A percentile compares a stretch with the other conserved stretches of the same genome.
phyloP scores from a whole-genome alignment of 352 stramenopile species.

The Phytophthora nicotianae region DNA sequence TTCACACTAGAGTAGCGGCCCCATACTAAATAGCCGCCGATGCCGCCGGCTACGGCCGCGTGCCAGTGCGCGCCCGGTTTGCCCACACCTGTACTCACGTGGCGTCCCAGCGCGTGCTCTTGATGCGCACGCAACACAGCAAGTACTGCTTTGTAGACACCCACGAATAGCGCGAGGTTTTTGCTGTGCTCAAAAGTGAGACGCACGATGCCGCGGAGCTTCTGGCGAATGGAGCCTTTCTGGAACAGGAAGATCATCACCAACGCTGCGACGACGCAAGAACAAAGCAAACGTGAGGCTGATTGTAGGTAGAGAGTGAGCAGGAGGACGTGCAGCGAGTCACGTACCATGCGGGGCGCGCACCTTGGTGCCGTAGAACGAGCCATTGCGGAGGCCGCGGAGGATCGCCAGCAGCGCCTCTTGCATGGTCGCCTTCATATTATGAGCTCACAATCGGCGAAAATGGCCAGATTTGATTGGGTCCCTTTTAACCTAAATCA shows the following conservation, averaged over 20 bases:
- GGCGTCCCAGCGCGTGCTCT: slow-evolving; percentile 42
- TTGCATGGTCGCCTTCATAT: slow-evolving; percentile 35
- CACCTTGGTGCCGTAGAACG: slow-evolving; percentile 91
- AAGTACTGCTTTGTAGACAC: slow-evolving; percentile 84
- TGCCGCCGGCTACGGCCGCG: slow-evolving; percentile 71
- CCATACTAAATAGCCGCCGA: slow-evolving; percentile 87
- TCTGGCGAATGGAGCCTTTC: slow-evolving; percentile 74
- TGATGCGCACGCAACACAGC: slow-evolving; percentile 67
- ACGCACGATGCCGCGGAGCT: slow-evolving; percentile 70
- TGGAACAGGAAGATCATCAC: slow-evolving; percentile 93
- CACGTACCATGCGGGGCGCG: slow-evolving; percentile 80
- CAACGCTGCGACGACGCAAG: slow-evolving; percentile 56
- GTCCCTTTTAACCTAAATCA: slow-evolving; percentile 13
- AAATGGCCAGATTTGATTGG: slow-evolving; percentile 18
- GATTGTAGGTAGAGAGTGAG: neutral
- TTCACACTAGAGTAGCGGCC: slow-evolving; percentile 87
- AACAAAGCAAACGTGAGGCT: slow-evolving; percentile 1
- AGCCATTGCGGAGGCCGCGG: slow-evolving; percentile 85
- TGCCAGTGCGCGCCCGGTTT: slow-evolving; percentile 82
- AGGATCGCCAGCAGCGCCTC: slow-evolving; percentile 73
- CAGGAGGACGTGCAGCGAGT: neutral
- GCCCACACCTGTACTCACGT: slow-evolving; percentile 44
- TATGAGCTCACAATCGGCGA: slow-evolving; percentile 7
- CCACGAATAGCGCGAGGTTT: slow-evolving; percentile 89
- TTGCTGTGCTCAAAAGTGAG: slow-evolving; percentile 90